A percentile compares a stretch with the other conserved stretches of the same genome.
Conservation (phyloP, 192 early-diverging fungal species). For the Cetraspora pellucida region DNA sequence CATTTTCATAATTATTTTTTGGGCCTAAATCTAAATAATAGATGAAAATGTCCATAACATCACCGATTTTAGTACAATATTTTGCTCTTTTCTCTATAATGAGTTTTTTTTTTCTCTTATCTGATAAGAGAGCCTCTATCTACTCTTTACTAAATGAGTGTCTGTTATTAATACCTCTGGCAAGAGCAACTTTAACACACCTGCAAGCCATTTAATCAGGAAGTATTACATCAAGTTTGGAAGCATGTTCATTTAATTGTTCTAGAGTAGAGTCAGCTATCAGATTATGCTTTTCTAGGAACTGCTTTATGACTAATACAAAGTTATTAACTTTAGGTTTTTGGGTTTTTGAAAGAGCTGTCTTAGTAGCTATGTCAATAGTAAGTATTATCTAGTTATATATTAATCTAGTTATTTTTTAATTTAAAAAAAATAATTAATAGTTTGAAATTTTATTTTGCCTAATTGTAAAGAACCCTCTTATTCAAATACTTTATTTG, state of each 20-base stretch:
- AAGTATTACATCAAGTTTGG: not conserved
- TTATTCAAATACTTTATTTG: too few relatives aligned
- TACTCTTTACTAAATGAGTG: slow-evolving; percentile 22
- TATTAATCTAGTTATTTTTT: not conserved
- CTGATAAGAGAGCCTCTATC: too few relatives aligned
- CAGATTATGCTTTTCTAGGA: slow-evolving; percentile 13
- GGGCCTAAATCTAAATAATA: not conserved
- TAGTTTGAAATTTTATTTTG: too few relatives aligned
- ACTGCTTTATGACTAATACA: not conserved
- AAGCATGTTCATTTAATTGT: not conserved
- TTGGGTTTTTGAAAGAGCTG: not conserved
- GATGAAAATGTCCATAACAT: not conserved
- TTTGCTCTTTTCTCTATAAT: not conserved
- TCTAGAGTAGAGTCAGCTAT: not conserved
- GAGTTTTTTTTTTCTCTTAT: too few relatives aligned
- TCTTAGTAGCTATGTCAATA: not conserved
- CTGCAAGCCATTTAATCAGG: not conserved
- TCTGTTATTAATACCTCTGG: not conserved
- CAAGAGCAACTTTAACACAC: not conserved
- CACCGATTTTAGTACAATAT: not conserved
- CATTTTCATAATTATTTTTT: not conserved
- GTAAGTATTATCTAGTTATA: not conserved
- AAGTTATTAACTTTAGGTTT: too few relatives aligned
- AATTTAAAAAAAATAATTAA: too few relatives aligned
- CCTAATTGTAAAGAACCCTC: too few relatives aligned